Base-by-base conservation (phyloP, 352 stramenopile genomes). In the Globisporangium orthogonon region DNA sequence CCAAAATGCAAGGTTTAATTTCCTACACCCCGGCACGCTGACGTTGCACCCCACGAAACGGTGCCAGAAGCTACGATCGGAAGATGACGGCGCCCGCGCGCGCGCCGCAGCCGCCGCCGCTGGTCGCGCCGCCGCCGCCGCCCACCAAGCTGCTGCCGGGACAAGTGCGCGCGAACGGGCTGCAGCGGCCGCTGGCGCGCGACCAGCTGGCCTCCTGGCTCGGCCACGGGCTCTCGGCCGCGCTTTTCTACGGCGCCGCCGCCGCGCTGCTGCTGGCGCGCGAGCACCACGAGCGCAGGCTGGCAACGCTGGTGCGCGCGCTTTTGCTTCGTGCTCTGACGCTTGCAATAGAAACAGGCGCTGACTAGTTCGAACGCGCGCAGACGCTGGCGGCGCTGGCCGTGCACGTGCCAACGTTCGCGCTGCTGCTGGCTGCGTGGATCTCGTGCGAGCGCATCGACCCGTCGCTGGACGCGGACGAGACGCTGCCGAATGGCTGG, bases 141-240 rank as follows among this genome's bases (percentile, higher is more conserved):
- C 56, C 48, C 48, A 49, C 47, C 28, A 64, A 64, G 39, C 43
- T 67, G 28, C 46, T 73, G 51, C 58, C 80, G 3, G 71, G 60
- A 50, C 54, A 63, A 37, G 73, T 83, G 62, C 83, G 83, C 29
- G 73, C 61, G 63, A 89, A 93, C 51, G 83, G 83, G 47, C 73
- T 93, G 18, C 69, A 89, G 54, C 63, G 64, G 4, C 85, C 85
- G 17, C 86, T 76, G 50, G 89, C 85, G n/a, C 71, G 74, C 17
- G 85, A 95, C 54, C 85, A 95, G 52, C 70, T 89, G 44, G 74
- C 91, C 61, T 84, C 81, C 1, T 91, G 81, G 70, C 56, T 70
- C 5, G 81, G 83, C 13, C 85, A 95, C 53, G 65, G 72, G 35
- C 40, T 91, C 13, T 91, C 80, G 4, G 78, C 80, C 1, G 33